A percentile compares a stretch with the other conserved stretches of the same genome.
phyloP scores from a whole-genome alignment of 164 flowering plant species.

The Piper betle region DNA sequence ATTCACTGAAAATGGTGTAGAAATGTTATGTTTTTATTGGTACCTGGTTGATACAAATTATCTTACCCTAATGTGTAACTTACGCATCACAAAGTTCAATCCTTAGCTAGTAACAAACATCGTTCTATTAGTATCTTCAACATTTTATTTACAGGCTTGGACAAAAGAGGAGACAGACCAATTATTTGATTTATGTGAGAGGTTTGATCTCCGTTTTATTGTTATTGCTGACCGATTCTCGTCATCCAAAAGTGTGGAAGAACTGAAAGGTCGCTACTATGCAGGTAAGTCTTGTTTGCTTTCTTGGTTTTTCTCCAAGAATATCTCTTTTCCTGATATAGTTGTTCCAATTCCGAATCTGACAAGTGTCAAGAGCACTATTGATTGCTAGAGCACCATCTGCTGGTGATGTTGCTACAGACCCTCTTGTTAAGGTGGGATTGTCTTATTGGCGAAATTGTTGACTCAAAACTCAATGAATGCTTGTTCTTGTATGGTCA shows the following conservation, averaged over 20 bases:
- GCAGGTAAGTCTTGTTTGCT: slow-evolving; percentile 38
- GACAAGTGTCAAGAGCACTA: slow-evolving; percentile 63
- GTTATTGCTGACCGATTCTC: slow-evolving; percentile 91
- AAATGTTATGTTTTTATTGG: not conserved
- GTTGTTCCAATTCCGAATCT: slow-evolving; percentile 3
- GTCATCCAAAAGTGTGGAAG: slow-evolving; percentile 69
- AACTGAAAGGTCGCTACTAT: slow-evolving; percentile 90
- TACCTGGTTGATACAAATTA: not conserved
- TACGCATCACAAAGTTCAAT: no score
- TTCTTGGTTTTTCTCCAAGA: not conserved
- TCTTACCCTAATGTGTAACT: not conserved
- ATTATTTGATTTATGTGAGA: slow-evolving; percentile 79
- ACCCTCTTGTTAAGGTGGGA: slow-evolving; percentile 76
- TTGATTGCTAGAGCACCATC: slow-evolving; percentile 67
- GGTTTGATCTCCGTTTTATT: slow-evolving; percentile 84
- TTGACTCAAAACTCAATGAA: not conserved
- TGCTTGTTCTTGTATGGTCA: not conserved
- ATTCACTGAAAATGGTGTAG: not conserved
- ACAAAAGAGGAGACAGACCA: slow-evolving; percentile 93
- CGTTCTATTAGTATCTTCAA: not conserved
- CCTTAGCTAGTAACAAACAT: not conserved
- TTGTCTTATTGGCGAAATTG: not conserved
- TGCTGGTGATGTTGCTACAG: slow-evolving; percentile 58
- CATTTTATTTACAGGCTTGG: slow-evolving; percentile 41
- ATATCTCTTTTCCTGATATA: not conserved